Evolutionary conservation across 257 asterid species (phyloP), one percentile per base, ranked within the genome.

Genomic region (Paulownia fortunei): DNA sequence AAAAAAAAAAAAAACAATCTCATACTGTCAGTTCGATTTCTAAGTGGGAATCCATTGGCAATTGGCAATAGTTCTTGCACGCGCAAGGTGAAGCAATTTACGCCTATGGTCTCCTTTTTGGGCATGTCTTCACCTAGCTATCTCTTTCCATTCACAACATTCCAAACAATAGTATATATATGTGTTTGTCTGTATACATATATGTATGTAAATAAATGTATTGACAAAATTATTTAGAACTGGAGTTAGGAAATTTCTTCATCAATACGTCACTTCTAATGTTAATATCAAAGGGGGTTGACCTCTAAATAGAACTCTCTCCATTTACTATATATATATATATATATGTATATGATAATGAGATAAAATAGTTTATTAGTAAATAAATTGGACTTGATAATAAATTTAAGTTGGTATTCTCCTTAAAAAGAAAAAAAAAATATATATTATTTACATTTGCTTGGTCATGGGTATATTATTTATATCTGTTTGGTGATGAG

Each of bases 201-300:
- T 49, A 55, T 64, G 4, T 46, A 46, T 63, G 6, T 63, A 8
- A 21, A 6, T 46, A 69, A 24, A 44, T 24, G 18, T 39, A 4
- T 27, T 2, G 10, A 51, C 41, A 49, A 3, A 11, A 72, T 21
- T 34, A n/a, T 54, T 32, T 23, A 3, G 24, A 58, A 67, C 24
- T 37, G n/a, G 39, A 74, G 75, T 47, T 47, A 8, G 27, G 23
- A 63, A 56, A 60, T 78, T 54, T 77, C 80, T 66, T 58, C 44
- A 18, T 49, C 67, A 19, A 81, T 54, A 73, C 83, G 74, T 81
- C 85, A 69, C 72, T 80, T 72, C 77, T 76, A 6, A 24, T 15
- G 82, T 82, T 79, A 27, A 78, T 41, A 67, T 36, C 73, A 10
- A 67, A 52, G 26, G 66, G 79, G 80, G 89, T 89, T 89, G 93